phyloP scores from a whole-genome alignment of 225 moss, liverwort and hornwort species.

The Marchantia polymorpha region DNA sequence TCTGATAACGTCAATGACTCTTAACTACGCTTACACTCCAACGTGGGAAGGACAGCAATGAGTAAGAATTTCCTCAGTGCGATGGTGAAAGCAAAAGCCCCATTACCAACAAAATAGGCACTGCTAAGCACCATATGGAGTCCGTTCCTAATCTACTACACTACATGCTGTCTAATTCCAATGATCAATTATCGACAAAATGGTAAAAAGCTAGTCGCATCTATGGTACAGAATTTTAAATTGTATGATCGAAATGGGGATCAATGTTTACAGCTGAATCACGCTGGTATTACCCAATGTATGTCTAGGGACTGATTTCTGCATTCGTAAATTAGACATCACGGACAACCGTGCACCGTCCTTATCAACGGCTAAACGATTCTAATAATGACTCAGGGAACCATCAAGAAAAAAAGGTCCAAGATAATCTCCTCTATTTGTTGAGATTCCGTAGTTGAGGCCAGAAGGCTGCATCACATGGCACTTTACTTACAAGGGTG shows the following conservation, averaged over 20 bases:
- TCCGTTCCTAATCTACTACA: neutral
- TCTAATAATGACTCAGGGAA: neutral
- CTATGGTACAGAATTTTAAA: constrained; percentile 9
- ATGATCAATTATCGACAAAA: neutral
- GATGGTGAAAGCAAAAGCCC: neutral
- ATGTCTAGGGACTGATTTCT: neutral
- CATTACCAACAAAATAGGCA: constrained; percentile 11
- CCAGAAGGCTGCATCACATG: neutral
- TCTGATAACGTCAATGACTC: too few species aligned
- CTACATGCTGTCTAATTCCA: neutral
- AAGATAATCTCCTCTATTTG: neutral
- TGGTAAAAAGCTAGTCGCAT: neutral
- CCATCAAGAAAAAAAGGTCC: neutral
- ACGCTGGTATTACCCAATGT: neutral
- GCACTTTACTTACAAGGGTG: neutral
- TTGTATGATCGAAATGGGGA: neutral
- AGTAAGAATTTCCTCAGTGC: neutral
- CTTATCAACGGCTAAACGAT: neutral
- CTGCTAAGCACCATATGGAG: neutral
- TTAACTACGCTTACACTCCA: too few species aligned
- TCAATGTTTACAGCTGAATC: neutral
- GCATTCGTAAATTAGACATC: neutral
- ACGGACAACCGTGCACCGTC: too few species aligned
- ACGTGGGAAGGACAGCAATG: too few species aligned
- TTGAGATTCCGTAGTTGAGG: neutral